Base-by-base conservation (phyloP, 148 eudicot genomes). In the Fagopyrum homotropicum region DNA sequence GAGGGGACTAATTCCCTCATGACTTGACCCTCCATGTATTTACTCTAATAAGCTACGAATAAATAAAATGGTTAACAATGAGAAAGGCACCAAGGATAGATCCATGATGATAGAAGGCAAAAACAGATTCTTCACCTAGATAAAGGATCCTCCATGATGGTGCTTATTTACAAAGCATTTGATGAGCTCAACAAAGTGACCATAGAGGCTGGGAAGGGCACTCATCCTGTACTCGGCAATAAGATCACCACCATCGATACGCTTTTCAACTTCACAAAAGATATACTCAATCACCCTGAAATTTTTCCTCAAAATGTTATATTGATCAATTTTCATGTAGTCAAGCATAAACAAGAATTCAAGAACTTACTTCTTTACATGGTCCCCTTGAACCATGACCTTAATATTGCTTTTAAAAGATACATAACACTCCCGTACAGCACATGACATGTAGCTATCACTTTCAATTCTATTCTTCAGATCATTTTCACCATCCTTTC, bases 401-500 rank as follows among this genome's bases (percentile, higher is more conserved):
- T 77, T 87, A 10, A 96, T 83, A 76, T 92, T 85, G 75, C 91
- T 90, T 73, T 83, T 86, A 70, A 90, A 96, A 55, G 98, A 92
- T 69, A 89, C 93, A 73, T 92, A 96, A 76, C 98, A 92, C 77
- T 96, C 99, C 72, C 85, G 78, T 50, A 96, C 97, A 77, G 97
- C 95, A 79, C 88, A 87, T 45, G 85, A 80, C 98, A 93, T 93
- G 75, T 93, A 91, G 59, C 78, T 78, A 80, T 93, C 98, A 72
- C 78, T 72, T 52, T 69, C 83, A 70, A 93, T 91, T 77, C 97
- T 83, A 77, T 89, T 89, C 76, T 81, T 88, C 75, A 93, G 85
- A 80, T 93, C 98, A 66, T 66, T 66, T 17, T 66, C 46, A 14
- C 46, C 46, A 44, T 93, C 98, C 84, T 89, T 91, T 45, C 89